Base-by-base conservation (phyloP, 441 rosid species). In the California macrophylla region DNA sequence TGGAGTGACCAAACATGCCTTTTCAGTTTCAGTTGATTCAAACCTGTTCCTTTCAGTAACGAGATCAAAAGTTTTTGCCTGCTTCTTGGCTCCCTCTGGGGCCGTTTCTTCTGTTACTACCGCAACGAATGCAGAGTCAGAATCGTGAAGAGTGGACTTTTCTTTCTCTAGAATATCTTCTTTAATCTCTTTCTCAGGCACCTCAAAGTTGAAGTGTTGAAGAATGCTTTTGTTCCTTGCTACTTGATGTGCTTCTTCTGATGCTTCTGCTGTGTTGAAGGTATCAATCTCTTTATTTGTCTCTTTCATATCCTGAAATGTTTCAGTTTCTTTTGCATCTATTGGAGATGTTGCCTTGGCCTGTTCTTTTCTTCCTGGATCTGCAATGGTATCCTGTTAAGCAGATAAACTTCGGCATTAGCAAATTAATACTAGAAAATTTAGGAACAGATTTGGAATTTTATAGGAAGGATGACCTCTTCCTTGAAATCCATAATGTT, bases 301-400 rank as follows among this genome's bases (percentile, higher is more conserved):
- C 45, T 74, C 74, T 71, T 25, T 45, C 58, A 64, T 54, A 23
- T 67, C 74, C 71, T 69, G 24, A 42, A 32, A 16, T 24, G 68
- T 61, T 28, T 64, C 40, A 36, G 60, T 30, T 16, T 70, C 69
- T 18, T 16, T 76, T 71, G 45, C 62, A 60, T 52, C 77, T 36
- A 25, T 29, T 6, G 74, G 74, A 65, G 38, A 16, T 40, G 69
- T 74, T 67, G 64, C 76, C 71, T 76, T 76, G 30, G 25, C 64
- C 29, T 72, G 61, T 70, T 79, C 76, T 52, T 56, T 29, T 23
- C 54, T 50, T 64, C 62, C 71, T 30, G 60, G 13, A 61, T 26
- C 73, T 42, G 64, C 30, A 65, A 74, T 66, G 15, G 71, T 56
- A 45, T 60, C 76, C 88, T 84, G 82, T 67, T 60, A 64, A 52